These are phyloP conservation scores for Citeromyces nyonsensis DNA, from an alignment of 805 yeast species.

Conservation along the genomic window DNA sequence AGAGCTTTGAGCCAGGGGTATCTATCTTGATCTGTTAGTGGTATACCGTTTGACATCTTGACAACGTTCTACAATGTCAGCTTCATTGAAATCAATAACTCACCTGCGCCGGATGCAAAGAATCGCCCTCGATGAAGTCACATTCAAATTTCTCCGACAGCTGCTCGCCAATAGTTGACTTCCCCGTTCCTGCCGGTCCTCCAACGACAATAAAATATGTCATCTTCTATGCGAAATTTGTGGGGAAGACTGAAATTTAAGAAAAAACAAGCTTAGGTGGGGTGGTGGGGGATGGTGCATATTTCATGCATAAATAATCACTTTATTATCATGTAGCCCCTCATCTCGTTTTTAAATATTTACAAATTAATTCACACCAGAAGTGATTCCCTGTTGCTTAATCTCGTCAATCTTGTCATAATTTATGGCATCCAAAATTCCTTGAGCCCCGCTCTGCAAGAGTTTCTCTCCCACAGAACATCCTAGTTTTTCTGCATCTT, in stretches of 20 bases:
- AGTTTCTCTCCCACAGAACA: constrained; percentile 48
- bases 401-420: constrained; percentile 41
- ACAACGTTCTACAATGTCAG: constrained; percentile 31
- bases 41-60: constrained; percentile 73
- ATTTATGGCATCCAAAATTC: constrained; percentile 68
- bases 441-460: constrained; percentile 67
- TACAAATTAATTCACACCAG: neutral
- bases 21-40: constrained; percentile 80
- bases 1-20: constrained; percentile 74
- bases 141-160: constrained; percentile 29
- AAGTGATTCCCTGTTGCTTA: constrained; percentile 9
- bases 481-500: constrained; percentile 65
- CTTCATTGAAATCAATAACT: neutral
- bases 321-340: too few relatives aligned
- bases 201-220: constrained; percentile 39
- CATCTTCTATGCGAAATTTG: constrained; percentile 13
- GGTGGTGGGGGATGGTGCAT: too few relatives aligned
- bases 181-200: constrained; percentile 96
- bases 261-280: too few relatives aligned
- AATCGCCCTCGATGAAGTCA: constrained; percentile 76
- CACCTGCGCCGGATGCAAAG: constrained; percentile 38
- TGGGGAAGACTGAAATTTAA: too few relatives aligned
- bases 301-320: too few relatives aligned
- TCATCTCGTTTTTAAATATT: too few relatives aligned
- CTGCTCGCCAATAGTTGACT: constrained; percentile 56